Base-by-base conservation (phyloP, 345 rosid species). In the Bruguiera gymnorhiza region DNA sequence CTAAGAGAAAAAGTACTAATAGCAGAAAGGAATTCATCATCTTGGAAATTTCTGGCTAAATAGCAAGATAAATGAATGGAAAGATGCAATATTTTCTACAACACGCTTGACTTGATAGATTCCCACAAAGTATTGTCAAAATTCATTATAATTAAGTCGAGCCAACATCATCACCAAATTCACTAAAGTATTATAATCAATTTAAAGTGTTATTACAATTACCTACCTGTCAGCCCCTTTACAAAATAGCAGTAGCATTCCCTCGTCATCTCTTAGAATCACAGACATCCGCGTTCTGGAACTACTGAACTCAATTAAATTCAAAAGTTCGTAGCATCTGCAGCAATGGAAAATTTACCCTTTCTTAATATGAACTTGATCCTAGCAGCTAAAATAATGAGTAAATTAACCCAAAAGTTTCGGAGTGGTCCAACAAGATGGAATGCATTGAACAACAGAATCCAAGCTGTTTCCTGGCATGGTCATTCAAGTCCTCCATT, bases 221-320 rank as follows among this genome's bases (percentile, higher is more conserved):
- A 66, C 86, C n/a, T 71, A 89, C 97, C 97, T 91, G 87, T 94
- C 98, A 11, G 98, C 97, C 7, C 98, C 98, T 89, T 94, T 94
- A 70, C 89, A 85, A 70, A 94, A 88, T 63, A 94, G 83, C 10
- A 94, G 85, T 56, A 89, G 86, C 79, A 85, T 87, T 52, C 90
- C 96, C 57, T 86, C 89, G 60, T 86, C 88, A 66, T 84, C 66
- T 76, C 85, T 81, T 57, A 91, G 87, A 68, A 94, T 80, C 65
- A 94, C 98, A 39, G 98, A 91, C 98, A 94, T 94, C 83, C 98
- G 82, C 81, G 82, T 84, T 81, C 96, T 82, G 15, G 79, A 80
- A 81, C 85, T 89, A 71, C 81, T 94, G 80, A 94, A 94, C 80
- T 91, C 97, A 56, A 94, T 80, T 52, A 91, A 77, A 67, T 87